These are phyloP conservation scores for Aquilaria sinensis DNA, from an alignment of 345 rosid species.

Conservation along the genomic window DNA sequence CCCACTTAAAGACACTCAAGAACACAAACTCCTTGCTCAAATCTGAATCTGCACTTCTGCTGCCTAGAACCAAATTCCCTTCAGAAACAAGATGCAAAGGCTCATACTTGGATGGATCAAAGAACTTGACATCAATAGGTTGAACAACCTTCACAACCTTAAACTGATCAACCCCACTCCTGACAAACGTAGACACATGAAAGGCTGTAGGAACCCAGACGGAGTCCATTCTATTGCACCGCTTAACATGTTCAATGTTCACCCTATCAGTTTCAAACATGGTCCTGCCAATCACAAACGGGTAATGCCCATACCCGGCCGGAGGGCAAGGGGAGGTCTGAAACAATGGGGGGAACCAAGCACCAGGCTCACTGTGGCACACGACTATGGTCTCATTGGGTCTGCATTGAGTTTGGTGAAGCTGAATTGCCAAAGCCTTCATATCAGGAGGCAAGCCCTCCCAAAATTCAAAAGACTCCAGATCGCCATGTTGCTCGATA, in stretches of 20 bases:
- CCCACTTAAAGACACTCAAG: conserved; percentile 90
- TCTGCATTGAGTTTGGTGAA: conserved; percentile 43
- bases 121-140: conserved; percentile 67
- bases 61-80: conserved; percentile 50
- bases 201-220: conserved; percentile 93
- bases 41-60: conserved; percentile 3
- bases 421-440: conserved; percentile 36
- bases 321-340: conserved; percentile 81
- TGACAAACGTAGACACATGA: conserved; percentile 60
- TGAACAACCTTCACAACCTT: conserved; percentile 80
- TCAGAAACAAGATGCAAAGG: conserved; percentile 35
- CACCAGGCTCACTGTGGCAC: conserved; percentile 95
- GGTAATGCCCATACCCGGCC: conserved; percentile 39
- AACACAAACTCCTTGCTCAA: conserved; percentile 45
- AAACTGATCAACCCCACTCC: conserved; percentile 68
- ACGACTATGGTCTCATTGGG: conserved; percentile 60
- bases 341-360: conserved; percentile 86
- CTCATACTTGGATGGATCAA: conserved; percentile 49
- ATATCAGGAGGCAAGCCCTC: conserved; percentile 50
- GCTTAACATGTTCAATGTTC: conserved; percentile 44
- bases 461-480: conserved; percentile 59
- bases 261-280: conserved; percentile 90
- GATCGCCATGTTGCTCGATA: conserved; percentile 76
- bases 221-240: conserved; percentile 69
- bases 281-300: conserved; percentile 67